Evolutionary conservation across 495 filamentous ascomycete genomes (phyloP), one percentile per base, ranked within the genome.

Genomic region (Hypoxylon trugodes): DNA sequence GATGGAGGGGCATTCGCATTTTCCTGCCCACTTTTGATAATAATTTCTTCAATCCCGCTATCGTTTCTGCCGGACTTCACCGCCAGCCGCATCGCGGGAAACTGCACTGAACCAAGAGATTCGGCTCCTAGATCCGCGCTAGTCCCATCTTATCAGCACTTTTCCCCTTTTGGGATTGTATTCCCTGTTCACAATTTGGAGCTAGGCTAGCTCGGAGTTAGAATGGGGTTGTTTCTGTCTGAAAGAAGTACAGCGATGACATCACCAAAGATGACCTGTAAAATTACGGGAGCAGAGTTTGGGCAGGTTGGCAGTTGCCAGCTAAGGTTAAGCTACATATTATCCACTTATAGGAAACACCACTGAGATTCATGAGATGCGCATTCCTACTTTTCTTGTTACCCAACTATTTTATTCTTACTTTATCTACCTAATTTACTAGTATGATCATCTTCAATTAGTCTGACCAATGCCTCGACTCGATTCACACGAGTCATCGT

Each of bases 1-100:
- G 41, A 65, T 68, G 61, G 67, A 62, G 70, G 69, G 70, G 70
- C 68, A 66, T 61, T 58, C 24, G 12, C 24, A 25, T 57, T 55
- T 61, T 36, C 51, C 32, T 13, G 36, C 16, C 32, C 47, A 52
- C 33, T 22, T 64, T 58, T 45, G 42, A 58, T 62, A 58, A 58
- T 36, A 52, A 57, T 59, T 63, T 57, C 26, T 62, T 55, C 6
- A 24, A 7, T 45, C n/a, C n/a, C n/a, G 24, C n/a, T 46, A 53
- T 63, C 60, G n/a, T 42, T 71, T 68, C 65, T 70, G 65, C 68
- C 54, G 19, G 2, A n/a, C 24, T 40, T 53, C 32, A 70, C 70
- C 67, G 64, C 47, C 33, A 26, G n/a, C 21, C 42, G 19, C 32
- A 28, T 58, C 37, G 35, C 33, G 53, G 28, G 16, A 21, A 36